Base-by-base conservation (phyloP, 768 basidiomycete genomes). In the Hysterangium stoloniferum region DNA sequence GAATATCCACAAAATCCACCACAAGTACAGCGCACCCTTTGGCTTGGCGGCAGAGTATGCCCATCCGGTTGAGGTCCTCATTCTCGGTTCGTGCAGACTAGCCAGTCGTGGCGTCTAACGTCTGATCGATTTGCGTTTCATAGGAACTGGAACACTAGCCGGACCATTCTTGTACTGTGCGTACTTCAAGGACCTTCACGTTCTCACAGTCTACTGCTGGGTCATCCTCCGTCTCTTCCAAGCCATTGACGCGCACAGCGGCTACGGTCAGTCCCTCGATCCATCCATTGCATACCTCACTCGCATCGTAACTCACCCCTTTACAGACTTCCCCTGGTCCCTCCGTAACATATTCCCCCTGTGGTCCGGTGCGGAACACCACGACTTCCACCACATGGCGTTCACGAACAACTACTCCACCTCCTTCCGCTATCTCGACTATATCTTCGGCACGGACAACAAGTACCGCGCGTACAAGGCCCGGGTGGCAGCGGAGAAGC, bases 311-410 rank as follows among this genome's bases (percentile, higher is more conserved):
- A 36, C 35, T 37, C 52, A 31, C 44, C 5, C 38, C 41, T 0
- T n/a, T 20, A 4, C 47, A 86, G 90, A 98, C 66, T 99, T 99
- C 78, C 95, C 96, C 1, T 98, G 93, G 94, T 94, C 90, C 4
- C 74, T 98, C 49, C 84, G 91, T 58, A 80, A 94, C 71, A 81
- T 91, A 57, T 53, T 98, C 28, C 93, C 93, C 2, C 88, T 98
- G 77, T 98, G 94, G 94, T 86, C 88, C 6, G 94, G 95, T 33
- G 93, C 93, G 0, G 95, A 97, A 60, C 91, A 95, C 69, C 94
- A 96, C 64, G 94, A 97, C 63, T 97, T 92, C 80, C 95, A 98
- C 68, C 95, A 99, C 70, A 88, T 92, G 87, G 84, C 87, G 3
- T 95, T 93, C 73, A 80, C 80, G 44, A 92, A 93, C 74, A 94